phyloP scores from a whole-genome alignment of 768 basidiomycete species.

The Chlorophyllum brunneum region DNA sequence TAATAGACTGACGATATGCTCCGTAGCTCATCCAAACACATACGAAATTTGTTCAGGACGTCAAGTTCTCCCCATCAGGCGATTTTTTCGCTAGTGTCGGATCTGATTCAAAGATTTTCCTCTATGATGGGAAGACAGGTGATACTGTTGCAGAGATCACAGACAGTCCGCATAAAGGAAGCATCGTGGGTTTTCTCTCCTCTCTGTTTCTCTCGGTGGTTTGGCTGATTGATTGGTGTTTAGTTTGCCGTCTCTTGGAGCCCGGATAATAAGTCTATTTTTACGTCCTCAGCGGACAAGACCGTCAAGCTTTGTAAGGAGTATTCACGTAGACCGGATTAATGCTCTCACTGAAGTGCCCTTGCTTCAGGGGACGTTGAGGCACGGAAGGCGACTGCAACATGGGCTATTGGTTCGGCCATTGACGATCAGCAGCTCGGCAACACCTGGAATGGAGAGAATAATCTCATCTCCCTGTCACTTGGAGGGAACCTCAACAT shows the following conservation, averaged over 20 bases:
- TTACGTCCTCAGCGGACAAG: conserved; percentile 84
- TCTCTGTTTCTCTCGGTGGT: neutral
- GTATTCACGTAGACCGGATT: neutral
- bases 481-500: conserved; percentile 78
- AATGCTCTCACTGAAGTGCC: neutral
- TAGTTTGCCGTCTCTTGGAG: conserved; percentile 83
- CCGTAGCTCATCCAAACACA: conserved; percentile 79
- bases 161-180: conserved; percentile 69
- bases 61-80: conserved; percentile 79
- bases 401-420: conserved; percentile 74
- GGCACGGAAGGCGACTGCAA: conserved; percentile 57
- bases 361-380: conserved; percentile 73
- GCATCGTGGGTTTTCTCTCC: conserved; percentile 52
- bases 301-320: conserved; percentile 81
- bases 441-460: conserved; percentile 73
- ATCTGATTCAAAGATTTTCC: conserved; percentile 80
- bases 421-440: conserved; percentile 84
- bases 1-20: neutral
- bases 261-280: conserved; percentile 63
- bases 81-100: conserved; percentile 85
- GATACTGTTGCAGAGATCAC: conserved; percentile 69
- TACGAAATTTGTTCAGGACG: conserved; percentile 89
- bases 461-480: conserved; percentile 77
- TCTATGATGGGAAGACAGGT: conserved; percentile 89
- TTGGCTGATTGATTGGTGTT: neutral